Percentiles rank a stretch among this genome's conserved stretches.
phyloP scores from a whole-genome alignment of 2,329 filamentous ascomycete genomes.

The Hypoxylon sp. region DNA sequence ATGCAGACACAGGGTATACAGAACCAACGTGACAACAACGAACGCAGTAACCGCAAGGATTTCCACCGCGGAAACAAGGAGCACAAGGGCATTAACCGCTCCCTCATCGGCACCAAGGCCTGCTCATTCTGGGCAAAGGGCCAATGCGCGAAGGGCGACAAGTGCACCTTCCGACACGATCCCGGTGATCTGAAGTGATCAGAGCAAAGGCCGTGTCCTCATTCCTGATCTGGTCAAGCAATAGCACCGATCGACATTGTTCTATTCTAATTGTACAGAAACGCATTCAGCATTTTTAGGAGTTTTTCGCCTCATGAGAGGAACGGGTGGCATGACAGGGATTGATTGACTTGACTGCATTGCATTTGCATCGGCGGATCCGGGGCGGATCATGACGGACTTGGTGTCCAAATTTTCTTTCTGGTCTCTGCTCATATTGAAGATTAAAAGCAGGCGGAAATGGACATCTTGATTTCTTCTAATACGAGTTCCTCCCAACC shows the following conservation, averaged over 20 bases:
- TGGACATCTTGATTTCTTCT: neutral
- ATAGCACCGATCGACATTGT: neutral
- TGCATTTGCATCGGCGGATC: constrained; percentile 21
- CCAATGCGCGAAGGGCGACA: constrained; percentile 79
- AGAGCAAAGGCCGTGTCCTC: neutral
- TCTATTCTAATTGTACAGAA: constrained; percentile 25
- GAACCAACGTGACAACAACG: constrained; percentile 47
- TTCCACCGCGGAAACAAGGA: constrained; percentile 59
- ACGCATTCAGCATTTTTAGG: constrained; percentile 19
- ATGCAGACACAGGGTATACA: constrained; percentile 41
- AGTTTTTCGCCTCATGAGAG: constrained; percentile 23
- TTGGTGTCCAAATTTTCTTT: constrained; percentile 3
- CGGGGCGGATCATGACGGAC: constrained; percentile 19
- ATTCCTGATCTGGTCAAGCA: neutral
- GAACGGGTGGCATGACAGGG: constrained; percentile 17
- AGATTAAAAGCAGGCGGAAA: neutral
- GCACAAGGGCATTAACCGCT: constrained; percentile 66
- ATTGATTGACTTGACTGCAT: constrained; percentile 6
- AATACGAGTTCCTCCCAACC: neutral
- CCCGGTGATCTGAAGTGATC: constrained; percentile 52
- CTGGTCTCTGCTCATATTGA: neutral
- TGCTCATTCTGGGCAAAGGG: constrained; percentile 80
- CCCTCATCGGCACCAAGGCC: constrained; percentile 75
- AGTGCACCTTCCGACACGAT: constrained; percentile 81
- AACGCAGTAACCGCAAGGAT: constrained; percentile 56